Conservation (phyloP, 306 rosid genomes). For the Fragaria iinumae region DNA sequence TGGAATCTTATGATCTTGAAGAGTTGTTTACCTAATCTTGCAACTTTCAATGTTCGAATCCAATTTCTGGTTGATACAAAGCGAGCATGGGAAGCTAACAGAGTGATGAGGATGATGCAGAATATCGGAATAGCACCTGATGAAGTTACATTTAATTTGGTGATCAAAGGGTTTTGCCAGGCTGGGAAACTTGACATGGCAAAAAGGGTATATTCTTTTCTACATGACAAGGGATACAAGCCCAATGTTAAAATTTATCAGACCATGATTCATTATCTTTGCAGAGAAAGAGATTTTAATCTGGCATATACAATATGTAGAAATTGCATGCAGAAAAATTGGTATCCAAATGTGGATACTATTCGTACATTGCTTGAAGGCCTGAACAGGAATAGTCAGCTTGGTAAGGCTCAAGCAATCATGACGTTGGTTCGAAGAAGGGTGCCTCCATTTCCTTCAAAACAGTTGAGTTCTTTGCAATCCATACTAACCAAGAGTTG, state of each 20-base stretch:
- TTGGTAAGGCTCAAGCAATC: conserved; percentile 41
- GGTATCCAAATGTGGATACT: conserved; percentile 64
- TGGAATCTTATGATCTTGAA: conserved; percentile 76
- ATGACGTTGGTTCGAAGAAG: conserved; percentile 45
- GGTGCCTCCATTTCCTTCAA: conserved; percentile 49
- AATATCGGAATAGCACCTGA: conserved; percentile 53
- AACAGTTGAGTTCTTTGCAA: conserved; percentile 39
- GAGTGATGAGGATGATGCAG: conserved; percentile 48
- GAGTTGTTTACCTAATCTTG: conserved; percentile 59
- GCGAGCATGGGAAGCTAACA: conserved; percentile 72
- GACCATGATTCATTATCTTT: conserved; percentile 84
- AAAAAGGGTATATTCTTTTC: conserved; percentile 52
- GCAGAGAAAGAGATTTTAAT: conserved; percentile 50
- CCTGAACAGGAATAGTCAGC: conserved; percentile 47
- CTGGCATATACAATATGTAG: conserved; percentile 56
- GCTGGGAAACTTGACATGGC: conserved; percentile 66
- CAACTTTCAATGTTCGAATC: conserved; percentile 69
- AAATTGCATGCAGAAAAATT: conserved; percentile 58
- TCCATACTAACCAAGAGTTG: conserved; percentile 30
- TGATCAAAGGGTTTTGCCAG: conserved; percentile 67
- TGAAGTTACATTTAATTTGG: conserved; percentile 64
- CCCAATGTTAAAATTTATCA: conserved; percentile 64
- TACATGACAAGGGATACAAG: conserved; percentile 45
- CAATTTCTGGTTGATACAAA: conserved; percentile 48
- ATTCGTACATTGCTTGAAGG: conserved; percentile 52